Percentiles rank a stretch among this genome's conserved stretches.
These are phyloP conservation scores for Paramecium biaurelia DNA, from an alignment of 73 alveolate genomes.

Conservation along the genomic window DNA sequence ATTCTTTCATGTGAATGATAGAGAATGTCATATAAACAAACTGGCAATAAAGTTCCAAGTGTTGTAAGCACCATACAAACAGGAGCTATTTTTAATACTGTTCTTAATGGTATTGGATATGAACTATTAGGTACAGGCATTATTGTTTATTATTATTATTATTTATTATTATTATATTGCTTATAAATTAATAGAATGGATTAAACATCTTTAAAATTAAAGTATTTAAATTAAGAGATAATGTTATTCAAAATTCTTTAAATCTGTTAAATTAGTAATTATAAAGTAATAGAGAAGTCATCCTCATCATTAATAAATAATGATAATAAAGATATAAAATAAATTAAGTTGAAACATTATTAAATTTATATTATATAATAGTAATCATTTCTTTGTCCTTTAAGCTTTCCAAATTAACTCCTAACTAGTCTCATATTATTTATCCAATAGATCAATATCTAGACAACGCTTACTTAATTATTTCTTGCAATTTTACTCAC, in stretches of 20 bases:
- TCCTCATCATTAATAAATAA: too few species aligned
- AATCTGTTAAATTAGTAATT: too few species aligned
- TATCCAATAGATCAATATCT: not conserved
- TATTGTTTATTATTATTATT: not conserved
- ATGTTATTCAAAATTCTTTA: too few species aligned
- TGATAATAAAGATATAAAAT: too few species aligned
- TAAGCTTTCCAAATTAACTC: constrained; percentile 14
- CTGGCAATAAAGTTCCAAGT: constrained; percentile 53
- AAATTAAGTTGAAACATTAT: not conserved
- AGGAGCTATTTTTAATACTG: constrained; percentile 60
- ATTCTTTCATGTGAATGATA: constrained; percentile 63
- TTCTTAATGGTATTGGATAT: constrained; percentile 61
- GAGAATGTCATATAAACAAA: constrained; percentile 48
- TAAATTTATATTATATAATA: not conserved
- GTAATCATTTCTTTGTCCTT: not conserved
- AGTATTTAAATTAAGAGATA: not conserved
- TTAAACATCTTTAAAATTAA: too few species aligned
- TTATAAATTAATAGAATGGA: too few species aligned
- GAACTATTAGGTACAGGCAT: constrained; percentile 39
- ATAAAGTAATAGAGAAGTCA: too few species aligned
- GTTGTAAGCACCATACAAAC: constrained; percentile 50
- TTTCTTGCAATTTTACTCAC: not conserved
- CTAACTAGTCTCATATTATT: not conserved
- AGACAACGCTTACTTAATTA: not conserved
- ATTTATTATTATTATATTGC: not conserved